Percentiles rank a stretch among this genome's conserved stretches.
Conservation (phyloP, 345 rosid genomes). For the Citrus unshiu region DNA sequence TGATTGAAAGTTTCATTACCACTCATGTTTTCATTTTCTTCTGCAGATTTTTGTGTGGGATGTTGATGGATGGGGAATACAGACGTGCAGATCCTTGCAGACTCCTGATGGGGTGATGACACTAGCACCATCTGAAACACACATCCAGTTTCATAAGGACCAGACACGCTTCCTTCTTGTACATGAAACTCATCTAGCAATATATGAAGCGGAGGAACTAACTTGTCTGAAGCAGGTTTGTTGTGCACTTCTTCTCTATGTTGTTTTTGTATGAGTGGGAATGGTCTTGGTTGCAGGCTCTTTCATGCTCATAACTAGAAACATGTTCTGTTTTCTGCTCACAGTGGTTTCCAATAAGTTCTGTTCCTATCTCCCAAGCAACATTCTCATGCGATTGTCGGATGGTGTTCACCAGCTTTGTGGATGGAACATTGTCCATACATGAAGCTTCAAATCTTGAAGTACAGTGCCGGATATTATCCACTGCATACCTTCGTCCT, state of each 20-base stretch:
- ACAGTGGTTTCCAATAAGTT: conserved; percentile 31
- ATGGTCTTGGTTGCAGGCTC: neutral
- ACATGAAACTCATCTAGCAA: conserved; percentile 27
- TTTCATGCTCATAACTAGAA: neutral
- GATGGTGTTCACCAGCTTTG: conserved; percentile 35
- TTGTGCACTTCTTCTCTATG: neutral
- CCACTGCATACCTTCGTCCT: conserved; percentile 22
- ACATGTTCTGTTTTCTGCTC: neutral
- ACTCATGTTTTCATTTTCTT: conserved; percentile 6
- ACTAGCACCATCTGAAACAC: conserved; percentile 13
- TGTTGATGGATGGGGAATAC: conserved; percentile 33
- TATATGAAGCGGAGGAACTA: conserved; percentile 29
- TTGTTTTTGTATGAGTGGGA: neutral
- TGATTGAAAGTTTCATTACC: neutral
- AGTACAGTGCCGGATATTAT: conserved; percentile 19
- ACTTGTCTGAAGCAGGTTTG: conserved; percentile 32
- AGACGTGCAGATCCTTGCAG: conserved; percentile 21
- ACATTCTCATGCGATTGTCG: conserved; percentile 38
- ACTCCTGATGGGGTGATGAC: conserved; percentile 14
- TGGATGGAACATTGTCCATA: conserved; percentile 34
- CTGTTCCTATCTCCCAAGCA: conserved; percentile 30
- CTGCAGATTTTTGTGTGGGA: conserved; percentile 40
- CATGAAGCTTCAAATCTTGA: conserved; percentile 30
- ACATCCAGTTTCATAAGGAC: conserved; percentile 38
- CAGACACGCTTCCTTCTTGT: conserved; percentile 34